These are phyloP conservation scores for Arxiozyma telluris DNA, from an alignment of 1,139 yeast species.

Conservation along the genomic window DNA sequence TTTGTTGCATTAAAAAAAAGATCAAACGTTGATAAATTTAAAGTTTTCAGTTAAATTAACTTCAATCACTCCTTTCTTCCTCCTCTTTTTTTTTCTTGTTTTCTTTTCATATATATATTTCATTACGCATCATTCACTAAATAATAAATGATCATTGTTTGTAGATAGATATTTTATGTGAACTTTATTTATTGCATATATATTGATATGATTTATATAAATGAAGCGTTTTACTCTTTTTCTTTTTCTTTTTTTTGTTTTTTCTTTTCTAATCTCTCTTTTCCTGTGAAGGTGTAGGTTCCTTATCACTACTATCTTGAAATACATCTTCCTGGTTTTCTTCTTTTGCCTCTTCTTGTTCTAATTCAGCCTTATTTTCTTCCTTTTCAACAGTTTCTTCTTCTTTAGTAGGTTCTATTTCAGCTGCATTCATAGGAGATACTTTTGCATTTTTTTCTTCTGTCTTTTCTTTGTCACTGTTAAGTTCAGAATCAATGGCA, in stretches of 20 bases:
- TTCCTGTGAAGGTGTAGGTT: slow-evolving; percentile 2
- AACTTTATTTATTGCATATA: slow-evolving; percentile 1
- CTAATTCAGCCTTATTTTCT: neutral
- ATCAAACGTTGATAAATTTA: slow-evolving; percentile 38
- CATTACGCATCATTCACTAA: too few relatives aligned
- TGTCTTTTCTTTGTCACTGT: slow-evolving; percentile 1
- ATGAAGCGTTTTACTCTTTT: neutral
- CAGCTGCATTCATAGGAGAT: slow-evolving; percentile 12
- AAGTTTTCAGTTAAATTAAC: slow-evolving; percentile 33
- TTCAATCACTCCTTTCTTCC: too few relatives aligned
- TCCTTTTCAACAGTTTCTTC: neutral
- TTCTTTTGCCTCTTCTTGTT: neutral
- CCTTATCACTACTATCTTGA: slow-evolving; percentile 4
- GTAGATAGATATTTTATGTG: neutral
- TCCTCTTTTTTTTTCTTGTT: neutral
- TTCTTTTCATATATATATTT: neutral
- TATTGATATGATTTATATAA: neutral
- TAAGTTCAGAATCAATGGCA: slow-evolving; percentile 22
- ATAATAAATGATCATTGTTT: neutral
- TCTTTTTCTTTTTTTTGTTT: neutral
- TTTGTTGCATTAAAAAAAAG: slow-evolving; percentile 53
- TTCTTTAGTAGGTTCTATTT: slow-evolving; percentile 13
- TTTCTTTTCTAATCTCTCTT: neutral
- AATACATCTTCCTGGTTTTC: slow-evolving; percentile 2
- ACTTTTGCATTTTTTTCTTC: slow-evolving; percentile 6